Percentiles rank a stretch among this genome's conserved stretches.
These are phyloP conservation scores for Rhizoclosmatium sp. DNA, from an alignment of 192 early-diverging fungal genomes.

Conservation along the genomic window DNA sequence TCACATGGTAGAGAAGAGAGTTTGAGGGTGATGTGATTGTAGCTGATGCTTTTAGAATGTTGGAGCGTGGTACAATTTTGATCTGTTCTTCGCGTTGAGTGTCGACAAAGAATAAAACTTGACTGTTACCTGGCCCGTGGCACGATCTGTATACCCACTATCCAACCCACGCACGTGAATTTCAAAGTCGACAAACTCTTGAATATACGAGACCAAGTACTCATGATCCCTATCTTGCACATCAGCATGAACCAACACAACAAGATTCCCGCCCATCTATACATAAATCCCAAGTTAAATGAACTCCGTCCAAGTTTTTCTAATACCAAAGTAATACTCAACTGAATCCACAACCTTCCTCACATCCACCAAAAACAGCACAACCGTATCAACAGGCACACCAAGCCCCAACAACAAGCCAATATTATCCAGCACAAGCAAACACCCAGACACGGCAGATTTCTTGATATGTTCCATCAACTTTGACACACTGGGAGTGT, in stretches of 20 bases:
- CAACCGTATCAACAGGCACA: neutral
- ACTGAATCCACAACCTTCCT: neutral
- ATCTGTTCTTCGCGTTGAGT: neutral
- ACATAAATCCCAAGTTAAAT: neutral
- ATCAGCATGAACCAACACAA: too few species aligned
- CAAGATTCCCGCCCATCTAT: too few species aligned
- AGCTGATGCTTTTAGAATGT: neutral
- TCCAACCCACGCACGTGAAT: slow-evolving; percentile 1
- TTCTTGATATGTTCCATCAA: neutral
- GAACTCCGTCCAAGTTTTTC: neutral
- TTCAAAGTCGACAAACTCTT: neutral
- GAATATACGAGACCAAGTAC: too few species aligned
- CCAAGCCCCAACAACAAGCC: neutral
- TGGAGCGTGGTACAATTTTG: neutral
- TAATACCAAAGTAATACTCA: neutral
- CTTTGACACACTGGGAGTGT: neutral
- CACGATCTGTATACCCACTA: slow-evolving; percentile 2
- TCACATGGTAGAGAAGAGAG: neutral
- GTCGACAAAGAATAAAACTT: neutral
- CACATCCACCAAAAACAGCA: neutral
- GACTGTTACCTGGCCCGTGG: neutral
- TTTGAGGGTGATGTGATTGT: neutral
- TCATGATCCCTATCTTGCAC: too few species aligned
- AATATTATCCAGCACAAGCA: neutral
- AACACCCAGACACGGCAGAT: neutral